phyloP scores from a whole-genome alignment of 495 filamentous ascomycete species.

The Physcia stellaris region DNA sequence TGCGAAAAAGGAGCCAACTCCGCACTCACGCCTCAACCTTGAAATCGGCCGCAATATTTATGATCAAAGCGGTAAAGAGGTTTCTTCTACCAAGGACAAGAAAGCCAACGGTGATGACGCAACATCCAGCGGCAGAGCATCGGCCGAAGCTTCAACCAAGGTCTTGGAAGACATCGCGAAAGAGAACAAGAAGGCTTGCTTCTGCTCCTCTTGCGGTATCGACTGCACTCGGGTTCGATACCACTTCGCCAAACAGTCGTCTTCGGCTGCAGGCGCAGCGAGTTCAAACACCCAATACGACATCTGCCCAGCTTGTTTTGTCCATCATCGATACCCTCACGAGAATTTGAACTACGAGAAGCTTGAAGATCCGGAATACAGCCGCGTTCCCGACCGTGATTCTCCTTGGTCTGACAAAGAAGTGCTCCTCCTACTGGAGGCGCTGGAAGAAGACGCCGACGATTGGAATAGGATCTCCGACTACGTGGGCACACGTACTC shows the following conservation, averaged over 20 bases:
- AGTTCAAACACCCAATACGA: constrained; percentile 59
- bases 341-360: constrained; percentile 65
- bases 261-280: constrained; percentile 40
- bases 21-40: constrained; percentile 64
- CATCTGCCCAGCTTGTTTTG: constrained; percentile 78
- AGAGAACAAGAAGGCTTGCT: constrained; percentile 53
- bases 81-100: constrained; percentile 42
- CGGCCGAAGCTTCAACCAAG: constrained; percentile 34
- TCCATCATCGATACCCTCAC: constrained; percentile 69
- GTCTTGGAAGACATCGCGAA: constrained; percentile 44
- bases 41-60: constrained; percentile 92
- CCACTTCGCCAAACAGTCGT: constrained; percentile 55
- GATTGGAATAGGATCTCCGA: constrained; percentile 89
- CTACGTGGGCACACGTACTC: constrained; percentile 79
- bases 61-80: constrained; percentile 79
- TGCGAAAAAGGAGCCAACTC: constrained; percentile 49
- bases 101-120: constrained; percentile 65
- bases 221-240: constrained; percentile 90
- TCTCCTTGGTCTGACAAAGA: constrained; percentile 85
- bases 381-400: constrained; percentile 60
- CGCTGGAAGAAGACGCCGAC: constrained; percentile 79
- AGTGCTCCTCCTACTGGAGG: constrained; percentile 72
- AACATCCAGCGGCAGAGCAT: constrained; percentile 41
- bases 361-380: constrained; percentile 72
- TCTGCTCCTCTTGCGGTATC: constrained; percentile 82